phyloP scores from a whole-genome alignment of 2,329 filamentous ascomycete species.

The Elsinoe australis region DNA sequence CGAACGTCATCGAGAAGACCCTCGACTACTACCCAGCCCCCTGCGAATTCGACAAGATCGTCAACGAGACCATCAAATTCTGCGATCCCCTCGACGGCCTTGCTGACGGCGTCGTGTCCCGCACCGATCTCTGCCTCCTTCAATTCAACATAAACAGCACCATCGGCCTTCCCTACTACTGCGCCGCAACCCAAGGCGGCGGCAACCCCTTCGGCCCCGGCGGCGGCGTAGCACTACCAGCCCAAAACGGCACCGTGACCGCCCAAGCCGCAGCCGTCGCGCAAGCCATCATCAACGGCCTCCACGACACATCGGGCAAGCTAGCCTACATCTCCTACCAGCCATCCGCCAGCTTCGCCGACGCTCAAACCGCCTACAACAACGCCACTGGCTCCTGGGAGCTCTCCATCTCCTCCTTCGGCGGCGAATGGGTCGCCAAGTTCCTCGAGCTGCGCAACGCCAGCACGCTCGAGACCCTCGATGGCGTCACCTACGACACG shows the following conservation, averaged over 20 bases:
- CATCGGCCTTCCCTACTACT: constrained; percentile 43
- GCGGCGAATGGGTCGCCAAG: constrained; percentile 38
- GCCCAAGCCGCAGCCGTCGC: constrained; percentile 30
- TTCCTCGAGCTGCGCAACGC: constrained; percentile 37
- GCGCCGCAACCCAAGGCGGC: constrained; percentile 28
- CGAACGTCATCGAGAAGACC: constrained; percentile 35
- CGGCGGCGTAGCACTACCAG: constrained; percentile 21
- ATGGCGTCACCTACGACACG: constrained; percentile 49
- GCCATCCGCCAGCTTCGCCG: constrained; percentile 27
- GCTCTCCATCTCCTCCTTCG: constrained; percentile 29
- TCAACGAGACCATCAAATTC: constrained; percentile 47
- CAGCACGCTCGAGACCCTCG: constrained; percentile 38
- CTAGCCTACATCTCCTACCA: constrained; percentile 38
- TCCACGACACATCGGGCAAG: constrained; percentile 35
- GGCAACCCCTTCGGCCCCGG: constrained; percentile 10
- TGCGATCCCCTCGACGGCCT: constrained; percentile 51
- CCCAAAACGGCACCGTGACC: constrained; percentile 31
- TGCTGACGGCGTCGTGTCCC: constrained; percentile 47
- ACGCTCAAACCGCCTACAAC: constrained; percentile 33
- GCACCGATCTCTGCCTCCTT: constrained; percentile 42
- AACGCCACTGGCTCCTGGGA: constrained; percentile 28
- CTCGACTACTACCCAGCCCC: constrained; percentile 37
- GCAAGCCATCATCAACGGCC: constrained; percentile 33
- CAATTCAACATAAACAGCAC: constrained; percentile 41
- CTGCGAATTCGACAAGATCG: constrained; percentile 45